These are phyloP conservation scores for Stachybotrys echinatus DNA, from an alignment of 2,329 filamentous ascomycete genomes.

Conservation along the genomic window DNA sequence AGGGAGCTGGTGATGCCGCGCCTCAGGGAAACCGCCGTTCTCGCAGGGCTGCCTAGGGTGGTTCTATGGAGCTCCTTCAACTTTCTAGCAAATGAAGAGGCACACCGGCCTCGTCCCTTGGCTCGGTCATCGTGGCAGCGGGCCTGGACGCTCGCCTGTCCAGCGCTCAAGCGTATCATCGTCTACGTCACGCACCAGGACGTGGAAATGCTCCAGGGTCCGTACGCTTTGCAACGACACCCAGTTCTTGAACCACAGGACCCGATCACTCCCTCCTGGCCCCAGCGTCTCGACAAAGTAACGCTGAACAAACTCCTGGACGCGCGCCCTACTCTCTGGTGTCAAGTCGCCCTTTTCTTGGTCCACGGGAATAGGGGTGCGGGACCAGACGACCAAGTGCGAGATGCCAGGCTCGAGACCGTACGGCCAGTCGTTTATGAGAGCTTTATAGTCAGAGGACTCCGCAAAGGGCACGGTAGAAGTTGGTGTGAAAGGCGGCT, in stretches of 20 bases:
- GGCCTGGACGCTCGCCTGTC: constrained; percentile 39
- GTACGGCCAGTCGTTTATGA: constrained; percentile 94
- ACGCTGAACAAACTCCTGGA: constrained; percentile 64
- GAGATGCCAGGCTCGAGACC: constrained; percentile 60
- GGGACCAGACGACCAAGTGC: constrained; percentile 92
- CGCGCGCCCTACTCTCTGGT: constrained; percentile 54
- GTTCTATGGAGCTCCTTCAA: no score
- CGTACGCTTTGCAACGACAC: constrained; percentile 81
- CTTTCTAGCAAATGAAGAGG: no score
- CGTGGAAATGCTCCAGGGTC: constrained; percentile 84
- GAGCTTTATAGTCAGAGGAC: constrained; percentile 58
- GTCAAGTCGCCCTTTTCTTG: constrained; percentile 67
- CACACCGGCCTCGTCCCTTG: constrained; percentile 6
- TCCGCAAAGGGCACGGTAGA: constrained; percentile 48
- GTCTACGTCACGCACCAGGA: constrained; percentile 55
- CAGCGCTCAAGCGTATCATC: constrained; percentile 48
- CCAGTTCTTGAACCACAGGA: constrained; percentile 96
- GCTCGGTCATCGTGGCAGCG: constrained; percentile 14
- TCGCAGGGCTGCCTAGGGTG: constrained; percentile 43
- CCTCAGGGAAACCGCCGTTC: constrained; percentile 47
- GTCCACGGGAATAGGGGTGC: constrained; percentile 73
- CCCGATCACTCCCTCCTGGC: constrained; percentile 40
- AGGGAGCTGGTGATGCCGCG: constrained; percentile 25
- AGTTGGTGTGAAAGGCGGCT: constrained; percentile 47
- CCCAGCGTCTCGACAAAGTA: constrained; percentile 61